Evolutionary conservation across 768 basidiomycete genomes (phyloP).

Genomic region (Termitomyces sp.): DNA sequence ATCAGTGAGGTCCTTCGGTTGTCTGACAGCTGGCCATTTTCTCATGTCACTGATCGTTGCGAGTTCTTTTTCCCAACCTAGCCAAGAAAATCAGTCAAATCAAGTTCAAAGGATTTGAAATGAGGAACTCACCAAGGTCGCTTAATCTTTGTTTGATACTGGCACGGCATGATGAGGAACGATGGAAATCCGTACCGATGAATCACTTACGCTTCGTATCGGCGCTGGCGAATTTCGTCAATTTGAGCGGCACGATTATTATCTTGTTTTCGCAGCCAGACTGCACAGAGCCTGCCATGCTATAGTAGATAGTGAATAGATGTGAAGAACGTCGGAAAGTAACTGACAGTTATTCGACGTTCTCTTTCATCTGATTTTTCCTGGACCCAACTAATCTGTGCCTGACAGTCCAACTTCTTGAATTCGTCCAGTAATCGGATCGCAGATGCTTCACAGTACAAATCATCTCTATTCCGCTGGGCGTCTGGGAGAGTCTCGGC

Average conservation of each 20-base stretch:
- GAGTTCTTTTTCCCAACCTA: background rate
- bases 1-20: slow-evolving; percentile 3
- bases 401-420: background rate
- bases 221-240: background rate
- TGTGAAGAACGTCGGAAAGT: background rate
- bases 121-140: background rate
- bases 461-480: no score
- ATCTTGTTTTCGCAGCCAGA: background rate
- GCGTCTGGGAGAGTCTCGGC: background rate
- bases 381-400: background rate
- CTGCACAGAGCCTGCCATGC: background rate
- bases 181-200: background rate
- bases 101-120: background rate
- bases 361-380: background rate
- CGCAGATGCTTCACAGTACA: background rate
- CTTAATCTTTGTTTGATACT: background rate
- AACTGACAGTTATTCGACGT: background rate
- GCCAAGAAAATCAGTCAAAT: background rate
- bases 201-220: slow-evolving; percentile 1
- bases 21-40: background rate
- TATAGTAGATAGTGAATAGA: background rate
- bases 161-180: background rate
- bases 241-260: background rate
- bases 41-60: background rate
- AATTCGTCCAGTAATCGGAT: background rate